Evolutionary conservation across 768 basidiomycete genomes (phyloP), one percentile per base, ranked within the genome.

Genomic region (Royoungia palumana): DNA sequence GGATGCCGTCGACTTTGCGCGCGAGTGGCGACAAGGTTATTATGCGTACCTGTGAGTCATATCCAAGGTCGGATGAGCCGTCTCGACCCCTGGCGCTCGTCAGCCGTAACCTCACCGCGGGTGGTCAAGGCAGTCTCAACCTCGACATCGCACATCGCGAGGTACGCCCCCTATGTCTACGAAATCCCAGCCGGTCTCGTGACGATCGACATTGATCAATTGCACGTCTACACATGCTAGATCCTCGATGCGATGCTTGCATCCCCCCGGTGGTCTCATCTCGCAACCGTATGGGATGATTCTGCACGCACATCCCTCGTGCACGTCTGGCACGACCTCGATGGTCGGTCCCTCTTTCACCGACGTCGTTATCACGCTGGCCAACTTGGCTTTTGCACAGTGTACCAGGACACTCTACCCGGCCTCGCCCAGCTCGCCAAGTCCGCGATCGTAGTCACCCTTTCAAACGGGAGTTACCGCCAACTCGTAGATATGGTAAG

Each of bases 401-500:
- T 73, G 4, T 87, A 83, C 79, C 72, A 77, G 4, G 85, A 87
- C 56, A 58, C 75, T 5, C 52, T 72, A 4, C 65, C 72, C 0
- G 80, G 80, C 0, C 67, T 87, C 13, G 56, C 72, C 37, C 69
- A 67, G 5, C 62, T 87, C 42, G 81, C 80, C 69, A 73, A 79
- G 41, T 60, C 75, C 6, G 61, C 61, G 0, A 72, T 83, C 41
- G 74, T 85, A 11, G 72, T 72, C 2, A 72, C 78, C 4, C 66
- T 87, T 0, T 85, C 83, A 0, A 87, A 87, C 50, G 85, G 83
- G 9, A 87, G 80, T 56, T 70, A 83, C 35, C 69, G 78, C 16
- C 66, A 85, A 6, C 70, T 86, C 3, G 64, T 81, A 0, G 82
- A 86, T 57, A 75, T 85, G 80, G 83, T 81, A 20, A 53, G 57